A percentile compares a stretch with the other conserved stretches of the same genome.
These are phyloP conservation scores for Coemansia sp. DNA, from an alignment of 192 early-diverging fungal genomes.

Conservation along the genomic window DNA sequence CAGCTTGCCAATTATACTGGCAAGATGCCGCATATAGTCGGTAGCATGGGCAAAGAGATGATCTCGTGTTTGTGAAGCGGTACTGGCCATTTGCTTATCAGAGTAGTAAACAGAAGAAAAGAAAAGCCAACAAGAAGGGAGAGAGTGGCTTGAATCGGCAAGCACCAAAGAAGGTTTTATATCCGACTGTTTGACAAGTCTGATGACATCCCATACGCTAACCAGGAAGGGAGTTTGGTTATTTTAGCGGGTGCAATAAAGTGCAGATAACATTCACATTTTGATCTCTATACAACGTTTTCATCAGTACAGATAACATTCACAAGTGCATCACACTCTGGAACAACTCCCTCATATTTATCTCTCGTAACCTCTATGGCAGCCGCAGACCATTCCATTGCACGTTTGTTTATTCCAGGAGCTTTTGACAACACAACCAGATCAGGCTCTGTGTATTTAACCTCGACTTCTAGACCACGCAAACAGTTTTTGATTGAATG, in stretches of 20 bases:
- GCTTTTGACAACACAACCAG: slow-evolving; percentile 61
- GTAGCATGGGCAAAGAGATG: slow-evolving; percentile 25
- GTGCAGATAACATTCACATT: too few relatives aligned
- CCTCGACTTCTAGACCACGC: slow-evolving; percentile 47
- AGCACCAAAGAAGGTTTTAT: background rate
- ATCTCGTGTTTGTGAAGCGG: background rate
- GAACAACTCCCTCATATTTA: background rate
- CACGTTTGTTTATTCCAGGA: slow-evolving; percentile 42
- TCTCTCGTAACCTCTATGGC: slow-evolving; percentile 2
- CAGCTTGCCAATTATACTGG: slow-evolving; percentile 10
- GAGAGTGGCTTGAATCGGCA: background rate
- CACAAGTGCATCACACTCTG: slow-evolving; percentile 1
- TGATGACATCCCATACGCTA: background rate
- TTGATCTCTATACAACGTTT: too few relatives aligned
- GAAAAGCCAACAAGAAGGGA: background rate
- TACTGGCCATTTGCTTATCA: background rate
- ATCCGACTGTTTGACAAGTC: background rate
- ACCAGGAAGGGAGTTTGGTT: too few relatives aligned
- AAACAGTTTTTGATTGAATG: slow-evolving; percentile 49
- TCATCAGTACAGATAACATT: too few relatives aligned
- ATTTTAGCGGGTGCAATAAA: too few relatives aligned
- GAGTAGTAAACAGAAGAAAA: background rate
- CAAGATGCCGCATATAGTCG: slow-evolving; percentile 20
- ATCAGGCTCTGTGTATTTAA: slow-evolving; percentile 57
- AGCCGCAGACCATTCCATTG: slow-evolving; percentile 28